Evolutionary conservation across 768 basidiomycete genomes (phyloP).

Genomic region (Amanita polypyramis): DNA sequence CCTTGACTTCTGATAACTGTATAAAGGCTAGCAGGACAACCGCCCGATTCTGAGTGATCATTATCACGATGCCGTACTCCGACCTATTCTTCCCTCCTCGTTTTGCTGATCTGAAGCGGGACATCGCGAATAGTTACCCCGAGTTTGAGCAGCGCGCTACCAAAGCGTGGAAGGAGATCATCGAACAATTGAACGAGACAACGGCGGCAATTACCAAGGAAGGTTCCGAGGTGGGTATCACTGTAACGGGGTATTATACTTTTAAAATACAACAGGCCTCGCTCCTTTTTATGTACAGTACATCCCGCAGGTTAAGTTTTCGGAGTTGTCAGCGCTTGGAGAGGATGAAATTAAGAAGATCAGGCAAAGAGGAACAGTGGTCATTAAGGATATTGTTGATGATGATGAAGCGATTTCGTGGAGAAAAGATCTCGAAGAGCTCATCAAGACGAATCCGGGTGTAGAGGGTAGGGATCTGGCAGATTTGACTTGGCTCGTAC

Average conservation of each 20-base stretch:
- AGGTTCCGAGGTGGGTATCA: constrained; percentile 36
- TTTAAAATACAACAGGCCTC: not conserved
- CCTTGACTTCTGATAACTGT: too few species aligned
- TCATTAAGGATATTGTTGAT: constrained; percentile 52
- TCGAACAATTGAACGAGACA: constrained; percentile 35
- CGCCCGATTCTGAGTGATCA: not conserved
- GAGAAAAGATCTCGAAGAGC: constrained; percentile 46
- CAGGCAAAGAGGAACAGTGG: constrained; percentile 44
- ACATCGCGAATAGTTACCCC: constrained; percentile 42
- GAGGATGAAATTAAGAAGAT: constrained; percentile 37
- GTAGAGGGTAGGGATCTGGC: constrained; percentile 31
- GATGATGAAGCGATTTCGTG: constrained; percentile 44
- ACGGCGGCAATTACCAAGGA: constrained; percentile 33
- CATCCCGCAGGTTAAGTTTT: constrained; percentile 53
- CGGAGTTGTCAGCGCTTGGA: constrained; percentile 37
- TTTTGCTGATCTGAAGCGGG: constrained; percentile 46
- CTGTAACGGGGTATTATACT: not conserved
- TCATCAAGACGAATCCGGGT: constrained; percentile 45
- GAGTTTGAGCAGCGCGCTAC: constrained; percentile 40
- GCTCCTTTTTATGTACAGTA: constrained; percentile 26
- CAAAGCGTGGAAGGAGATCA: constrained; percentile 47
- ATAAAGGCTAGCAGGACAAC: too few species aligned
- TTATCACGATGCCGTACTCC: constrained; percentile 4
- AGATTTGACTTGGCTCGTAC: not conserved
- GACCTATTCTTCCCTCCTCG: constrained; percentile 36